phyloP scores from a whole-genome alignment of 2,329 filamentous ascomycete genomes.

The Xylaria sp. region DNA sequence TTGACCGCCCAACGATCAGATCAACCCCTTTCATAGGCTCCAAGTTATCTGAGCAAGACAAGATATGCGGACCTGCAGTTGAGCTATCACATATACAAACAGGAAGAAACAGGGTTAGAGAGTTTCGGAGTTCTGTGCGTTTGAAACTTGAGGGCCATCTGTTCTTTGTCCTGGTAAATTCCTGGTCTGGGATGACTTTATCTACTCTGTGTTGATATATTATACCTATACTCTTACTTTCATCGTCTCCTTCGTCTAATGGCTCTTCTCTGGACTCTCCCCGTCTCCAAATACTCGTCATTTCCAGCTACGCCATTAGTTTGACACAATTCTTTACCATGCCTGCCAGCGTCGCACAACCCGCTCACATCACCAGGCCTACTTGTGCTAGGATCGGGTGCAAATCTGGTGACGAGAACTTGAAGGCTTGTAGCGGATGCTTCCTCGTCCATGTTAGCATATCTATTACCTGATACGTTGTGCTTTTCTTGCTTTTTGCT shows the following conservation, averaged over 20 bases:
- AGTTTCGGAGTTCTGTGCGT: background rate
- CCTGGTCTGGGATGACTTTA: background rate
- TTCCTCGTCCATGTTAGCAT: background rate
- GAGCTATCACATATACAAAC: background rate
- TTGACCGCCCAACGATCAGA: too few relatives aligned
- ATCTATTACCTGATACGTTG: background rate
- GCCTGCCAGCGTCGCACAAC: background rate
- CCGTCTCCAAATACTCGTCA: background rate
- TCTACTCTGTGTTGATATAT: background rate
- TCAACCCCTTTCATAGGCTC: too few relatives aligned
- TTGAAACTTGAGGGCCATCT: background rate
- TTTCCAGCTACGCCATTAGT: background rate
- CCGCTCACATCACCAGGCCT: background rate
- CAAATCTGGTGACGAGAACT: background rate
- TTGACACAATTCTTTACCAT: background rate
- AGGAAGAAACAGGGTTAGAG: background rate
- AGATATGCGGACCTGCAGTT: background rate
- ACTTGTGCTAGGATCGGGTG: background rate
- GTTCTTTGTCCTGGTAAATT: background rate
- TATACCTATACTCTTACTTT: background rate
- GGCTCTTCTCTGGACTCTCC: background rate
- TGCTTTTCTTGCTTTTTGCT: background rate
- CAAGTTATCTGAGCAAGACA: background rate
- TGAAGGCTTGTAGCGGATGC: conserved; percentile 1
- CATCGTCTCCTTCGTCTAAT: too few relatives aligned